Evolutionary conservation across 305 asterid species (phyloP).

Genomic region (Coffea humblotiana): DNA sequence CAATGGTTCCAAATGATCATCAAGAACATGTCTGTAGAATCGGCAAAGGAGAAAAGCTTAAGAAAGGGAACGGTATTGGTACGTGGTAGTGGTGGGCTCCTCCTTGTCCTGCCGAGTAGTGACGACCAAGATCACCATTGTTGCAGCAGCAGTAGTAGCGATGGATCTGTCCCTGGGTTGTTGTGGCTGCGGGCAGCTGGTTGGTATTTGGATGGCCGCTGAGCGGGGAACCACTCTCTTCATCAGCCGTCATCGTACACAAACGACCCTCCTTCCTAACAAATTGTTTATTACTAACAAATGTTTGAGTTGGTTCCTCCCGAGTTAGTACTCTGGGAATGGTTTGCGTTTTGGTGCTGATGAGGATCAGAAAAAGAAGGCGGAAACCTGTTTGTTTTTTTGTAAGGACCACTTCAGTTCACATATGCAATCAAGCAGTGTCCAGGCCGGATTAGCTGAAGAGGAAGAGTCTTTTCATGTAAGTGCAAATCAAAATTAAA

Average conservation of each 20-base stretch:
- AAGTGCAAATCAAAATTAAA: too few relatives aligned
- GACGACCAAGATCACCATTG: conserved; percentile 16
- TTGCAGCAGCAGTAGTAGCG: not conserved
- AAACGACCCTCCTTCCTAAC: too few relatives aligned
- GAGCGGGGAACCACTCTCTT: not conserved
- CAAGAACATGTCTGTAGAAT: conserved; percentile 51
- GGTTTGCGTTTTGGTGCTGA: too few relatives aligned
- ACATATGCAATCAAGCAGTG: too few relatives aligned
- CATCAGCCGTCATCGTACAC: not conserved
- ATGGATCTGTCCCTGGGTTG: conserved; percentile 13
- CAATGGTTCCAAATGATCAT: conserved; percentile 64
- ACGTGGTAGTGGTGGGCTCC: conserved; percentile 9
- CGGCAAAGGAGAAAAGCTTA: conserved; percentile 76
- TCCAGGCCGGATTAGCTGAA: too few relatives aligned
- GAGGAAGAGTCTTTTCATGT: too few relatives aligned
- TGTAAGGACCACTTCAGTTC: too few relatives aligned
- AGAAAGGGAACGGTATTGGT: conserved; percentile 57
- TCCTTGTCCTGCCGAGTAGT: conserved; percentile 12
- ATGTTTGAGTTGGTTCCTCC: too few relatives aligned
- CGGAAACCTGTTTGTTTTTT: too few relatives aligned
- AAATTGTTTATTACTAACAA: too few relatives aligned
- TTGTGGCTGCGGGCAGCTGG: not conserved
- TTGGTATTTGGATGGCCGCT: not conserved
- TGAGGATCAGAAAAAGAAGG: too few relatives aligned
- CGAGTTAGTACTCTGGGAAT: too few relatives aligned